Evolutionary conservation across 257 asterid species (phyloP), one percentile per base, ranked within the genome.

Genomic region (Penstemon newberryi): DNA sequence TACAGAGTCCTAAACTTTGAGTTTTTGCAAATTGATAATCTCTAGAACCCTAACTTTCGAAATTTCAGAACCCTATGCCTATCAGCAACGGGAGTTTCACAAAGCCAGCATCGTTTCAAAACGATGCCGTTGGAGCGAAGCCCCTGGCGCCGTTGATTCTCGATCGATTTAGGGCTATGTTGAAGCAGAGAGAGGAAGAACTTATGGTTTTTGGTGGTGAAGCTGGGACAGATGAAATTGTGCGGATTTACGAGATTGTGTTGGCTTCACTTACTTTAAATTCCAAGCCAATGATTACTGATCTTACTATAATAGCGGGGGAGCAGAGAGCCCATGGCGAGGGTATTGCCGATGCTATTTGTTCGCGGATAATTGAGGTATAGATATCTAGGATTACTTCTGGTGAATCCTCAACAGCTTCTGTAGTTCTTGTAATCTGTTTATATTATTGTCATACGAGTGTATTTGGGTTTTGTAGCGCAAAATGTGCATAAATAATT

Each of bases 271-370:
- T 93, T 61, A 82, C 86, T 13, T 69, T 84, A 51, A 93, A 93
- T 82, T 93, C 89, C 66, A 93, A 93, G 87, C 94, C 96, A 8
- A 73, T 89, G 41, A 93, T 93, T 58, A 93, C 97, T 76, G 97
- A 88, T 77, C 95, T 93, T 60, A 93, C 97, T 37, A 89, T 93
- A 42, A 88, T 93, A 41, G 97, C 99, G 8, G 99, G 97, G 39
- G 97, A 93, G 75, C 90, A 84, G 75, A 77, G 82, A 79, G 80
- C 73, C 46, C 94, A 84, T 60, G 94, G 84, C 33, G 78, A 81
- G 64, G 97, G 96, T 68, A 93, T 93, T 72, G 87, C 97, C 5
- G 87, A 79, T 69, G 96, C 90, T 67, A 93, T 93, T 72, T 93
- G 99, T 74, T 65, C 88, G 44, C 86, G 95, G 76, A 92, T 92